phyloP scores from a whole-genome alignment of 805 yeast species.

The Komagataella ulmi region DNA sequence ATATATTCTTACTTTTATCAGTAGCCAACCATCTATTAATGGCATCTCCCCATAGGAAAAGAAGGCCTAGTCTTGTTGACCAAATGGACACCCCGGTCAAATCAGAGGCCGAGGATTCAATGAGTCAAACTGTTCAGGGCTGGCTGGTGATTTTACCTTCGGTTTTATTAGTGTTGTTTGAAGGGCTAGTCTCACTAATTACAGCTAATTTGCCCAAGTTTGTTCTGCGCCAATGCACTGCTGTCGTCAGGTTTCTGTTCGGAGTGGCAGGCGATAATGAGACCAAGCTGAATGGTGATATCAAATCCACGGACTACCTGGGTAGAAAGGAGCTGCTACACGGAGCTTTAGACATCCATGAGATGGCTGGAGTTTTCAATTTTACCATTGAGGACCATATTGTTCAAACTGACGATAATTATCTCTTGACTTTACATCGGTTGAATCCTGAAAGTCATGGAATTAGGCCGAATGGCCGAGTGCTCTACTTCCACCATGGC shows the following conservation, averaged over 20 bases:
- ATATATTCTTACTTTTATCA: background rate
- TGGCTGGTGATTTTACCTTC: background rate
- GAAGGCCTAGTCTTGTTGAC: background rate
- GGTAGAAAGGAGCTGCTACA: slow-evolving; percentile 3
- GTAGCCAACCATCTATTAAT: background rate
- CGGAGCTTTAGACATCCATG: slow-evolving; percentile 29
- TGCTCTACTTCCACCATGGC: slow-evolving; percentile 84
- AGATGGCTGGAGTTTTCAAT: slow-evolving; percentile 57
- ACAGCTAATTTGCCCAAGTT: slow-evolving; percentile 22
- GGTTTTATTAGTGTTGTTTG: slow-evolving; percentile 9
- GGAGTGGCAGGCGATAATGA: background rate
- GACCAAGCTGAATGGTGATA: background rate
- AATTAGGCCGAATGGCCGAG: slow-evolving; percentile 21
- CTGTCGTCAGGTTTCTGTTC: slow-evolving; percentile 1
- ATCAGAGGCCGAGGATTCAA: background rate
- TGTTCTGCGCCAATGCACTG: slow-evolving; percentile 19
- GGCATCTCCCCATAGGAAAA: background rate
- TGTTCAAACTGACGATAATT: slow-evolving; percentile 66
- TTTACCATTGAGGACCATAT: slow-evolving; percentile 65
- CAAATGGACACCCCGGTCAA: background rate
- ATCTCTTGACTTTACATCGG: slow-evolving; percentile 63
- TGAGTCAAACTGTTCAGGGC: background rate
- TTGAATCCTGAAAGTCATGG: slow-evolving; percentile 26
- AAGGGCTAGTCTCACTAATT: slow-evolving; percentile 21
- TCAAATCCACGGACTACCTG: background rate